A percentile compares a stretch with the other conserved stretches of the same genome.
These are phyloP conservation scores for Fennellomyces sp. DNA, from an alignment of 371 early-diverging fungal species.

Conservation along the genomic window DNA sequence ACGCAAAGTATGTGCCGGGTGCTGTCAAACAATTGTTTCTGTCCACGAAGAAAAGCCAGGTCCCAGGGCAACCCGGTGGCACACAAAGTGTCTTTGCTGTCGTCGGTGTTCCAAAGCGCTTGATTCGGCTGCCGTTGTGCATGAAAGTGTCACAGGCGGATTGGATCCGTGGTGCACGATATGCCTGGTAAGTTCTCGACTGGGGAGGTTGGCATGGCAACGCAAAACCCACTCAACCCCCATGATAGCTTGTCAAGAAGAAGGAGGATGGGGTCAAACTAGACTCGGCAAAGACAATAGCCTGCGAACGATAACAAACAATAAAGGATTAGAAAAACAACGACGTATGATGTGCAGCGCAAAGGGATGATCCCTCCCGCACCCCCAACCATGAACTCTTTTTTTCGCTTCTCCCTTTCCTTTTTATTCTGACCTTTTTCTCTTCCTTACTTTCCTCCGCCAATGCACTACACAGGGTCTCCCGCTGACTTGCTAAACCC, in stretches of 20 bases:
- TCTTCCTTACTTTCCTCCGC: background rate
- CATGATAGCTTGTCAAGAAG: constrained; percentile 5
- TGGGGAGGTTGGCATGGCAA: too few relatives aligned
- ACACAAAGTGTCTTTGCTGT: constrained; percentile 41
- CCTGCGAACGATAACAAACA: background rate
- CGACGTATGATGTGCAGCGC: background rate
- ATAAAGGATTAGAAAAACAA: constrained; percentile 2
- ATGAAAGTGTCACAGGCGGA: constrained; percentile 17
- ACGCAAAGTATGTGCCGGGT: constrained; percentile 39
- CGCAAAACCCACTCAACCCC: too few relatives aligned
- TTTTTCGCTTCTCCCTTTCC: background rate
- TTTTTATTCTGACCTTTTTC: constrained; percentile 8
- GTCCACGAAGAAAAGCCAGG: constrained; percentile 51
- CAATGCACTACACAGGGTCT: background rate
- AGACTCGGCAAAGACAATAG: background rate
- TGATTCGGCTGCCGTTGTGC: constrained; percentile 43
- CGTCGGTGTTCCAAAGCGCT: constrained; percentile 34
- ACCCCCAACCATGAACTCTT: too few relatives aligned
- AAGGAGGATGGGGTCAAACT: background rate
- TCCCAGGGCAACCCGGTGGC: constrained; percentile 47
- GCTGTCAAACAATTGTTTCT: constrained; percentile 34
- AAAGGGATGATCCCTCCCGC: background rate
- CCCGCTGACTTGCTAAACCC: constrained; percentile 9
- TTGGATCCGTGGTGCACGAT: constrained; percentile 38
- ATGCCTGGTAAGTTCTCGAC: constrained; percentile 43